Base-by-base conservation (phyloP, 192 early-diverging fungal genomes). In the Coemansia biformis region DNA sequence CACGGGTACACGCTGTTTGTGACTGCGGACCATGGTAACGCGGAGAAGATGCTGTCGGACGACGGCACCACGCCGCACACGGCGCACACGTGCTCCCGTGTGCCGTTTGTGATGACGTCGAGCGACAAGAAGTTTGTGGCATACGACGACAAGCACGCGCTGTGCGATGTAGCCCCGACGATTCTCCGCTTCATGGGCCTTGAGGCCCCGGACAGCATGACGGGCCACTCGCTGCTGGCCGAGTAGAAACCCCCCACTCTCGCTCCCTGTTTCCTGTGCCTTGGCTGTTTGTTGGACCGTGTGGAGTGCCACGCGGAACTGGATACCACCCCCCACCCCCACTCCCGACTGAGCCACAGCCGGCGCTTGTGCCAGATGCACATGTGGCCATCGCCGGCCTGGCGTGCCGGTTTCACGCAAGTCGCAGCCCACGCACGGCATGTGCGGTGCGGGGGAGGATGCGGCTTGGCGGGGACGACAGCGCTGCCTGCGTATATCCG, bases 21-120 rank as follows among this genome's bases (percentile, higher is more conserved):
- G 38, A 99, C 95, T 7, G 84, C 97, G 8, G 97, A 99, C 75
- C 97, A 99, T 69, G 97, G 97, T 30, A 99, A 99, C 61, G 95
- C 95, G 23, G 97, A 99, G 61, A 90, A 99, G 82, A 98, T 98
- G 93, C 42, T 93, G 34, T 78, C 82, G 8, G 86, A 83, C 43
- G 90, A 93, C 50, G 80, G 79, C 42, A 76, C 63, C 19, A 81
- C 84, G 34, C 97, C 97, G 28, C 92, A 95, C 69, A 99, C 97
- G 16, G 95, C 95, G 40, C 97, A 99, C 77, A 98, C 97, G 22
- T 87, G 83, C 40, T 66, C 76, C 19, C 69, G 76, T 44, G 96
- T 99, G 46, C 96, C 96, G 28, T 94, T 99, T 59, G 75, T 93
- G 38, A 92, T 96, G 90, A 79, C 66, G 4, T 15, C 48, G 78